Evolutionary conservation across 192 early-diverging fungal species (phyloP).

Genomic region (Coemansia sp.): DNA sequence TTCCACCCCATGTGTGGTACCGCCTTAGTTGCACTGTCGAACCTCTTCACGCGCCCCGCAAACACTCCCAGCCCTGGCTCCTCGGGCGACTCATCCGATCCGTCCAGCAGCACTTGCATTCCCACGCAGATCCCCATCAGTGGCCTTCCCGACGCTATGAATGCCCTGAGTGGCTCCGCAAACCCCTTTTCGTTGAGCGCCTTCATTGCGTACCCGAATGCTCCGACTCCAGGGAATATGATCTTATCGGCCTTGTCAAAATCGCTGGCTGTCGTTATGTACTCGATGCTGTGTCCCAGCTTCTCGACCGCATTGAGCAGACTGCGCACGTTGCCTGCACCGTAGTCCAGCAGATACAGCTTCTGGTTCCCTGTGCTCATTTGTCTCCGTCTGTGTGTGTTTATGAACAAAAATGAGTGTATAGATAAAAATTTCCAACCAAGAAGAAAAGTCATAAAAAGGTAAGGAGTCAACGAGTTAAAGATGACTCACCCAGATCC

Average conservation of each 20-base stretch:
- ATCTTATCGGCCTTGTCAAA: conserved; percentile 93
- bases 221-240: conserved; percentile 98
- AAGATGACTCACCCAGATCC: no score
- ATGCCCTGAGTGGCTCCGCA: conserved; percentile 76
- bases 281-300: conserved; percentile 84
- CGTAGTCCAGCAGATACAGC: conserved; percentile 93
- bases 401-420: not conserved
- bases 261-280: conserved; percentile 73
- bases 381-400: no score
- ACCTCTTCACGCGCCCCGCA: conserved; percentile 65
- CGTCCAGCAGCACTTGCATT: conserved; percentile 91
- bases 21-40: conserved; percentile 69
- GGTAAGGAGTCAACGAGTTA: no score
- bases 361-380: conserved; percentile 22
- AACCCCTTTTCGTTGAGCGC: conserved; percentile 73
- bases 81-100: conserved; percentile 83
- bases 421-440: not conserved
- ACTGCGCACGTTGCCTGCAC: conserved; percentile 98
- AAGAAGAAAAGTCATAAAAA: not conserved
- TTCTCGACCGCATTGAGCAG: conserved; percentile 90
- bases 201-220: conserved; percentile 90
- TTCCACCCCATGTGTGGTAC: conserved; percentile 99
- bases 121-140: conserved; percentile 99
- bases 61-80: conserved; percentile 85
- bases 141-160: conserved; percentile 81